Percentiles rank a stretch among this genome's conserved stretches.
These are phyloP conservation scores for Bretschneidera sinensis DNA, from an alignment of 345 rosid genomes.

Conservation along the genomic window DNA sequence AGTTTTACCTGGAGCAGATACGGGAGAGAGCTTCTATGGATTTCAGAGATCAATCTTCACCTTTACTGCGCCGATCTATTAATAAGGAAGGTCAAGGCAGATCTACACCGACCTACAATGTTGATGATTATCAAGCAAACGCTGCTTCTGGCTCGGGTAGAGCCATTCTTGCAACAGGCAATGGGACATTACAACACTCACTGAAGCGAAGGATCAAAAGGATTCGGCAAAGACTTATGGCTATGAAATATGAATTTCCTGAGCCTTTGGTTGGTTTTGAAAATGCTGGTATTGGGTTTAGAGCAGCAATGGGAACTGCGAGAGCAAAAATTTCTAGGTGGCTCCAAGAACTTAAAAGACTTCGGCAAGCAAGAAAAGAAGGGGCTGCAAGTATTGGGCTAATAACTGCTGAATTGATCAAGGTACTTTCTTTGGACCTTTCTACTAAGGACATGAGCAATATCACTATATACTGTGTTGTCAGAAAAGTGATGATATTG, in stretches of 20 bases:
- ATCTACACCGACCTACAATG: conserved; percentile 31
- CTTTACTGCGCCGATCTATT: conserved; percentile 46
- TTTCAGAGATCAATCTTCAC: conserved; percentile 76
- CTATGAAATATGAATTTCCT: conserved; percentile 55
- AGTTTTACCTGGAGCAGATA: conserved; percentile 69
- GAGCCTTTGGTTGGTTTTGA: conserved; percentile 49
- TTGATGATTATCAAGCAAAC: conserved; percentile 50
- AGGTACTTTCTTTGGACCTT: conserved; percentile 38
- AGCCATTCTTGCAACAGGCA: conserved; percentile 34
- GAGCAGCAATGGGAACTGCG: conserved; percentile 60
- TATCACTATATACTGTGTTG: background rate
- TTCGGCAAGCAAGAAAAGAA: conserved; percentile 75
- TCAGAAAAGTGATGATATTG: background rate
- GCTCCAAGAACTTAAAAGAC: conserved; percentile 81
- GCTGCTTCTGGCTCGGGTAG: conserved; percentile 25
- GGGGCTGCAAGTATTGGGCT: conserved; percentile 68
- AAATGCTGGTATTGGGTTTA: conserved; percentile 55
- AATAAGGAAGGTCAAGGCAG: conserved; percentile 62
- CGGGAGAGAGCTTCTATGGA: conserved; percentile 83
- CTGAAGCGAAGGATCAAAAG: conserved; percentile 57
- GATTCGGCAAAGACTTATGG: conserved; percentile 76
- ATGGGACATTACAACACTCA: conserved; percentile 45
- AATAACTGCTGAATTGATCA: conserved; percentile 63
- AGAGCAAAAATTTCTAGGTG: conserved; percentile 74
- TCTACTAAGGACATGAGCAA: background rate